These are phyloP conservation scores for Vachellia pachyceras DNA, from an alignment of 306 rosid genomes.

Conservation along the genomic window DNA sequence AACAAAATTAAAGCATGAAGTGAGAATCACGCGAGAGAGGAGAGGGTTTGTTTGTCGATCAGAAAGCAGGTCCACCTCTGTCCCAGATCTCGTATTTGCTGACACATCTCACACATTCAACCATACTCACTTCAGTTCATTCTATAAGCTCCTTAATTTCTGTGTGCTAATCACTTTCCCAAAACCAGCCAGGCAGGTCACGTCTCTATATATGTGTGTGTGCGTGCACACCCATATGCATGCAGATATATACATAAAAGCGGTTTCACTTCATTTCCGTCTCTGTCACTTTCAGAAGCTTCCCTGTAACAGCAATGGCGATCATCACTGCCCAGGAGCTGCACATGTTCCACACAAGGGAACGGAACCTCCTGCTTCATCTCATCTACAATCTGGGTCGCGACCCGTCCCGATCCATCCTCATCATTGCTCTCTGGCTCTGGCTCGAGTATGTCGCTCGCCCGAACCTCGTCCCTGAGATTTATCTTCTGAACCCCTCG, in stretches of 20 bases:
- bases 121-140: background rate
- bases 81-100: background rate
- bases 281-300: background rate
- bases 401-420: background rate
- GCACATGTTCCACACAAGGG: background rate
- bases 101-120: background rate
- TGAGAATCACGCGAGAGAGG: background rate
- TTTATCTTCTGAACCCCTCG: background rate
- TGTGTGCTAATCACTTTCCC: background rate
- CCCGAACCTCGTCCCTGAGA: background rate
- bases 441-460: background rate
- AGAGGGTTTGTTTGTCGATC: background rate
- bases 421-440: background rate
- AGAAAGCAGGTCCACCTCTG: background rate
- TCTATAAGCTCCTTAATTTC: background rate
- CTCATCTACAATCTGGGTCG: background rate
- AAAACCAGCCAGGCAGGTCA: background rate
- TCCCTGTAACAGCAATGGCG: background rate
- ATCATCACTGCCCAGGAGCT: background rate
- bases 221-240: background rate
- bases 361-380: background rate
- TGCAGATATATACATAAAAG: background rate
- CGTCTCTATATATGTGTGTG: background rate
- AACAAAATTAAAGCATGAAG: no score
- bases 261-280: background rate